Percentiles rank a stretch among this genome's conserved stretches.
These are phyloP conservation scores for Talaromyces stipitatus DNA, from an alignment of 495 filamentous ascomycete genomes.

Conservation along the genomic window DNA sequence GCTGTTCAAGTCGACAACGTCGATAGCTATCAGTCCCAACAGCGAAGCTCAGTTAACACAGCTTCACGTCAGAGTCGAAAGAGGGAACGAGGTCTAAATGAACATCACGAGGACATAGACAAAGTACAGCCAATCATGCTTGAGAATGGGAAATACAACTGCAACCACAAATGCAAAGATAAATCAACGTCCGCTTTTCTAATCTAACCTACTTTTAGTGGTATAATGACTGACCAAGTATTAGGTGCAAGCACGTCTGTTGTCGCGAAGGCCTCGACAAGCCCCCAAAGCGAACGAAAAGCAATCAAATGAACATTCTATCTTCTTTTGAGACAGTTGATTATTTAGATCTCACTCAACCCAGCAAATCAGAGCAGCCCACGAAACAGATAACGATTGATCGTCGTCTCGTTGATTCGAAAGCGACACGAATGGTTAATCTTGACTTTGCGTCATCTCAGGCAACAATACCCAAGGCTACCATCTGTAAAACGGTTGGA, in stretches of 20 bases:
- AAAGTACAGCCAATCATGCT: slow-evolving; percentile 46
- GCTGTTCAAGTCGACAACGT: neutral
- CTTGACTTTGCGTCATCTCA: slow-evolving; percentile 1
- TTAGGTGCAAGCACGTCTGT: slow-evolving; percentile 72
- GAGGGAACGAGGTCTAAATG: neutral
- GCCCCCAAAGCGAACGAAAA: slow-evolving; percentile 44
- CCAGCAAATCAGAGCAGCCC: neutral
- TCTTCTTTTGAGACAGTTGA: neutral
- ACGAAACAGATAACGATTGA: neutral
- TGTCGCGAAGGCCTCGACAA: slow-evolving; percentile 85
- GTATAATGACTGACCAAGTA: neutral
- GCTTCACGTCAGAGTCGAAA: slow-evolving; percentile 2
- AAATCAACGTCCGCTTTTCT: slow-evolving; percentile 49
- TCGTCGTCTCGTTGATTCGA: neutral
- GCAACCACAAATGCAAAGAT: slow-evolving; percentile 77
- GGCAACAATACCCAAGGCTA: neutral
- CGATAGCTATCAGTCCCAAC: neutral
- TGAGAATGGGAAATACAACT: slow-evolving; percentile 78
- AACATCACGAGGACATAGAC: neutral
- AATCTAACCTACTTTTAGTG: neutral
- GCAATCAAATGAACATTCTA: too few species aligned
- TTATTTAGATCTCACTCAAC: neutral
- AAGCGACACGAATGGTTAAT: neutral
- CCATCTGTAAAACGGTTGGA: neutral
- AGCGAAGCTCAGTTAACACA: neutral